These are phyloP conservation scores for Chondrus crispus DNA, from an alignment of 23 red algal genomes.

Conservation along the genomic window DNA sequence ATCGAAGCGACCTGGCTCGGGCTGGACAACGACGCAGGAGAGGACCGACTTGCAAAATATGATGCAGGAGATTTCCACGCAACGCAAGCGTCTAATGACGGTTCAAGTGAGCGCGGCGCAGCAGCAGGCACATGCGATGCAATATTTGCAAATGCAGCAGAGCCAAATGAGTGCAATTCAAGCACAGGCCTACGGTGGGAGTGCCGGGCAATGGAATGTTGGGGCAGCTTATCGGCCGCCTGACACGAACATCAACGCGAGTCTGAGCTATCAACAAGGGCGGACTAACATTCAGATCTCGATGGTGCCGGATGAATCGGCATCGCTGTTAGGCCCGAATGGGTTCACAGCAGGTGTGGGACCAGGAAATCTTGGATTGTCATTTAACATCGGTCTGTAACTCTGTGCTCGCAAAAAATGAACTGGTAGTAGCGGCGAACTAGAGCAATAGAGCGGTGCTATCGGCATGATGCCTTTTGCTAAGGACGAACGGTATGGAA, in stretches of 20 bases:
- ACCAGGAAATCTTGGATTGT: constrained; percentile 84
- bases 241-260: constrained; percentile 95
- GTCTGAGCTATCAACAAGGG: constrained; percentile 86
- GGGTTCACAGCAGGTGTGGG: constrained; percentile 93
- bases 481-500: no score
- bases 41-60: constrained; percentile 90
- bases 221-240: constrained; percentile 92
- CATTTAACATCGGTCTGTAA: constrained; percentile 92
- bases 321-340: constrained; percentile 80
- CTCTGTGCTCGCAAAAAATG: no score
- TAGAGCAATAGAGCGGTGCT: no score
- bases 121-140: constrained; percentile 90
- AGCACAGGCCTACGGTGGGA: constrained; percentile 87
- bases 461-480: no score
- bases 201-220: constrained; percentile 89
- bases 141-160: constrained; percentile 98
- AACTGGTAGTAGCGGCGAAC: no score
- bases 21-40: constrained; percentile 82
- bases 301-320: constrained; percentile 96
- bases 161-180: constrained; percentile 93
- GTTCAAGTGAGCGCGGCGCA: constrained; percentile 74
- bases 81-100: constrained; percentile 79
- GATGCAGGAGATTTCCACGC: constrained; percentile 94
- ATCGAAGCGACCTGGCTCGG: constrained; percentile 72
- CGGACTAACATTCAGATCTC: constrained; percentile 88